Base-by-base conservation (phyloP, 495 filamentous ascomycete species). In the Penicillium goetzii region DNA sequence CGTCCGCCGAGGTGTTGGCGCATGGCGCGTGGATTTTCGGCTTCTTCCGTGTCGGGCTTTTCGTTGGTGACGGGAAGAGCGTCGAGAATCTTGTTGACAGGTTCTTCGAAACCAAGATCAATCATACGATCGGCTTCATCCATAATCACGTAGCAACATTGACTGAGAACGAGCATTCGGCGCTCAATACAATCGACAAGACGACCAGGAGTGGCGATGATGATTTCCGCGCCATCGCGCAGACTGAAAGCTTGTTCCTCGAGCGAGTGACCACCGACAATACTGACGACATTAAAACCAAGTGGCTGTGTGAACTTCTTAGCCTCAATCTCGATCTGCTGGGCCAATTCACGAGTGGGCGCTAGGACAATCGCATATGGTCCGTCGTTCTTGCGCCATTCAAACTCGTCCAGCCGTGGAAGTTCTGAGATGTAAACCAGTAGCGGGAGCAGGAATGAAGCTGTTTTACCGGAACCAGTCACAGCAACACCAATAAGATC, bases 41-140 rank as follows among this genome's bases (percentile, higher is more conserved):
- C 95, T 65, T 93, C 94, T 38, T 98, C 95, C 0, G 88, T 91
- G 70, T 99, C 95, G 0, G 95, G 95, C 78, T 99, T 99, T 78
- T 97, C 91, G 78, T 98, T 98, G 25, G 86, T 79, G 36, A 97
- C 93, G 3, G 95, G 95, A 3, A 99, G 85, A n/a, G 96, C 95
- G 68, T 97, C 93, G 38, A 99, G 87, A 67, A 99, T 99, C 73
- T 97, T 97, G 74, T 97, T 98, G 55, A 99, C 91, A 2, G 92
- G 91, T 68, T 97, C 96, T 75, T 98, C 96, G 74, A 99, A 98
- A 55, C 95, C 95, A 63, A 98, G 86, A 73, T 99, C 95, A 64
- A 99, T 97, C 95, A 99, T 99, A 38, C 95, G 88, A 79, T 99
- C 95, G 53, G 95, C 95, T 86, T 99, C 95, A 77, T 99, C 95